Evolutionary conservation across 345 rosid species (phyloP).

Genomic region (Odontarrhena argentea): DNA sequence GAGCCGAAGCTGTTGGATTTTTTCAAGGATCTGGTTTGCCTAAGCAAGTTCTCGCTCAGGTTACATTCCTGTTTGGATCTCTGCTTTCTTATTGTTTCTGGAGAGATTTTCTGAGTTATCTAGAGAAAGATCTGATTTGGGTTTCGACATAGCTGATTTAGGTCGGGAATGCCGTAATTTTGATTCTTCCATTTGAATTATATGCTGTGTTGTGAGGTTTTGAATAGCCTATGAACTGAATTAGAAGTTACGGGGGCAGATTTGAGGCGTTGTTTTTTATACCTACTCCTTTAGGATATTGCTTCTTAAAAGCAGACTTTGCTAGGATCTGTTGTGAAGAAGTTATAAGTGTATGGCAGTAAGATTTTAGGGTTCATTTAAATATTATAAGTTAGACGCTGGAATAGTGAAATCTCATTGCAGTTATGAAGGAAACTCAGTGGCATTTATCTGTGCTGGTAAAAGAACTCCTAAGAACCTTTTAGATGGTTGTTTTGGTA

Average conservation of each 20-base stretch:
- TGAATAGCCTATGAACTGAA: conserved; percentile 4
- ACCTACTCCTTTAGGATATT: conserved; percentile 12
- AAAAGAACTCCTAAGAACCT: neutral
- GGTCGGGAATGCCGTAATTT: neutral
- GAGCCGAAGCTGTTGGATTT: conserved; percentile 86
- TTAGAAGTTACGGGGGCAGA: conserved; percentile 6
- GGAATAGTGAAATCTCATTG: neutral
- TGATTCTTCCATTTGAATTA: conserved; percentile 14
- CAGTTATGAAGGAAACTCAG: neutral
- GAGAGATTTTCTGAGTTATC: neutral
- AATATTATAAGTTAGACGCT: neutral
- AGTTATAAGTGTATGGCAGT: conserved; percentile 13
- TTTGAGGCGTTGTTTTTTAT: neutral
- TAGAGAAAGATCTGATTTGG: conserved; percentile 37
- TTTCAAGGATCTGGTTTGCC: conserved; percentile 91
- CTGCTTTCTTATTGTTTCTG: conserved; percentile 24
- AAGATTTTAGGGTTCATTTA: neutral
- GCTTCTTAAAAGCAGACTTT: conserved; percentile 8
- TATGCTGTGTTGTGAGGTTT: conserved; percentile 10
- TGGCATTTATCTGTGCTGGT: neutral
- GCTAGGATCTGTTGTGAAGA: conserved; percentile 27
- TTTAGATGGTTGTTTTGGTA: conserved; percentile 13
- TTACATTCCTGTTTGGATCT: conserved; percentile 28
- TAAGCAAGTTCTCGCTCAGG: conserved; percentile 93
- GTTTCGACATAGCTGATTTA: conserved; percentile 19